A percentile compares a stretch with the other conserved stretches of the same genome.
Conservation (phyloP, 176 grass and related monocot species). For the Carex scoparia region DNA sequence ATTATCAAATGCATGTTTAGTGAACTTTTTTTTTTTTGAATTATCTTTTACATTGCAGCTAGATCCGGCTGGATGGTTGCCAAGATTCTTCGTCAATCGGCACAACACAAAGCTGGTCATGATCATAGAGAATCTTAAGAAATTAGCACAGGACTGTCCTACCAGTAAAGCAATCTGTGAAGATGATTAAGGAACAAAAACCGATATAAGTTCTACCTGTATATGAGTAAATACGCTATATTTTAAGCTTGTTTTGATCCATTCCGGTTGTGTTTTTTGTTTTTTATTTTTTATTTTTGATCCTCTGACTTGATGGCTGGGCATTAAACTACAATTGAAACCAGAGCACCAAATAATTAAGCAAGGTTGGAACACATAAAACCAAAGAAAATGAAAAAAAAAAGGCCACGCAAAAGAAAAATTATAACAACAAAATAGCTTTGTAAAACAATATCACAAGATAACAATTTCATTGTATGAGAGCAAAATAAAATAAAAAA, state of each 20-base stretch:
- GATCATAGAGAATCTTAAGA: constrained; percentile 81
- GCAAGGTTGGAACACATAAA: not conserved
- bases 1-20: not conserved
- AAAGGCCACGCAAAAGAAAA: not conserved
- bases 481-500: not conserved
- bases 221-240: constrained; percentile 32
- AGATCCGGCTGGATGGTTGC: constrained; percentile 85
- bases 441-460: not conserved
- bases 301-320: not conserved
- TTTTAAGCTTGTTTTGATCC: constrained; percentile 11
- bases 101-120: constrained; percentile 91
- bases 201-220: not conserved
- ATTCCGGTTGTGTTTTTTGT: not conserved
- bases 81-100: constrained; percentile 71
- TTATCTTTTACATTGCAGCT: constrained; percentile 38
- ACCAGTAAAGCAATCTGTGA: constrained; percentile 17
- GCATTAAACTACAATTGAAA: not conserved
- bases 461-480: not conserved
- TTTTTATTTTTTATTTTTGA: not conserved
- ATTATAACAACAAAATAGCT: no score
- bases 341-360: not conserved
- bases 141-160: constrained; percentile 44
- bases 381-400: not conserved
- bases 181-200: constrained; percentile 11
- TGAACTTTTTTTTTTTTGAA: not conserved